Base-by-base conservation (phyloP, 352 stramenopile species). In the Globisporangium viniferum region DNA sequence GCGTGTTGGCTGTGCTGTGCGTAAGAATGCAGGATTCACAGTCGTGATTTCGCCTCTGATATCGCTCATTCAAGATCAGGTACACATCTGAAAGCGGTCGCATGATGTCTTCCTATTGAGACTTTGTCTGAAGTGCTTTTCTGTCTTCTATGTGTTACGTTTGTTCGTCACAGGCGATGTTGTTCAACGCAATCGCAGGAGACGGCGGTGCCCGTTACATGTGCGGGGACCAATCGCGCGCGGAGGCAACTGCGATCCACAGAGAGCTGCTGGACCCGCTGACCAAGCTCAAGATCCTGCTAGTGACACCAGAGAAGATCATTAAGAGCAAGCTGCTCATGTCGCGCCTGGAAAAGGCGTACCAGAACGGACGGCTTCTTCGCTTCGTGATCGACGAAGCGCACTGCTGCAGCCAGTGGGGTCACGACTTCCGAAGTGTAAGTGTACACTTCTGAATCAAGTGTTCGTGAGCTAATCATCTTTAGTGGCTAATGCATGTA, bases 371-470 rank as follows among this genome's bases (percentile, higher is more conserved):
- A 61, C 75, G 92, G 14, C 75, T 98, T 14, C 84, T 91, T 58
- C 82, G 93, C 8, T 98, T 99, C 75, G 95, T 98, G 7, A 94
- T 99, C 73, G 96, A 98, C 73, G 87, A 98, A 77, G 88, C 86
- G 3, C 89, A 97, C 56, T 97, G 89, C 59, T 90, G 79, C 56
- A 93, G 83, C 49, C 79, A 92, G 51, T 96, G 89, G 89, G 89
- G 89, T 0, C 89, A 94, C 66, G 88, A 94, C 69, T 95, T 95
- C 67, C 79, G 86, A 35, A 86, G 71, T 68, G 82, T 92, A 79
- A 39, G 72, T 22, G 15, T 6, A 12, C 10, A 14, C 5, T 18
- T 18, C 5, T 20, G 39, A 48, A 41, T 14, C 10, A 41, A 5
- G 15, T 48, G 39, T 18, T 20, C 2, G 14, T n/a, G 39, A 5